A percentile compares a stretch with the other conserved stretches of the same genome.
Conservation (phyloP, 129 eudicot species). For the Oenanthe sinensis region DNA sequence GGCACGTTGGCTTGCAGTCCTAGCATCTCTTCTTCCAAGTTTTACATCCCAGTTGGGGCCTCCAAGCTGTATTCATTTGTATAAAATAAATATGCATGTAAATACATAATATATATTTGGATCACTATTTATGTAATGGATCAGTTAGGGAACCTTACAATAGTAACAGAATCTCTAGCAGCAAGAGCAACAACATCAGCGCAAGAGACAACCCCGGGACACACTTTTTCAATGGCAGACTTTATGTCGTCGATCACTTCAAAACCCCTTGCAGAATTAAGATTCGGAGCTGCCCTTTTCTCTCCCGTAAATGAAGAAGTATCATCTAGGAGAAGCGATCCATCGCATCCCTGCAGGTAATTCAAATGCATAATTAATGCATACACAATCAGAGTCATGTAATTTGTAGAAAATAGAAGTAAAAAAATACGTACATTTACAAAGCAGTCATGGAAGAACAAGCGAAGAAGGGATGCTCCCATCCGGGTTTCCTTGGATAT, state of each 20-base stretch:
- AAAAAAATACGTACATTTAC: constrained; percentile 43
- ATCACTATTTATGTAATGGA: no score
- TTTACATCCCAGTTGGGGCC: constrained; percentile 80
- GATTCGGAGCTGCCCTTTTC: constrained; percentile 67
- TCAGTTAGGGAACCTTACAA: constrained; percentile 26
- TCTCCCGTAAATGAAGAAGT: constrained; percentile 73
- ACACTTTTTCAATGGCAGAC: constrained; percentile 62
- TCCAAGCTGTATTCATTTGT: constrained; percentile 47
- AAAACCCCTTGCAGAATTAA: constrained; percentile 64
- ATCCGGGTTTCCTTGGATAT: constrained; percentile 60
- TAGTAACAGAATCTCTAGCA: constrained; percentile 65
- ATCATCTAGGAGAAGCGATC: constrained; percentile 79
- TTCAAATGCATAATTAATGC: neutral
- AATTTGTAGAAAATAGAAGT: no score
- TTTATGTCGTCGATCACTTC: constrained; percentile 75
- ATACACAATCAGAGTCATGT: no score
- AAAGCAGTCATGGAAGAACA: constrained; percentile 85
- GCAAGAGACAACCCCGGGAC: constrained; percentile 89
- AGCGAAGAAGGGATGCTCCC: constrained; percentile 86
- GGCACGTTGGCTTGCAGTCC: constrained; percentile 67
- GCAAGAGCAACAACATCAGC: constrained; percentile 78
- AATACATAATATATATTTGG: neutral
- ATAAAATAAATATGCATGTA: neutral
- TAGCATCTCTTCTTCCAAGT: constrained; percentile 81
- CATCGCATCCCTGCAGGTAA: constrained; percentile 69